Evolutionary conservation across 1,139 yeast species (phyloP).

Genomic region (Lodderomyces beijingensis): DNA sequence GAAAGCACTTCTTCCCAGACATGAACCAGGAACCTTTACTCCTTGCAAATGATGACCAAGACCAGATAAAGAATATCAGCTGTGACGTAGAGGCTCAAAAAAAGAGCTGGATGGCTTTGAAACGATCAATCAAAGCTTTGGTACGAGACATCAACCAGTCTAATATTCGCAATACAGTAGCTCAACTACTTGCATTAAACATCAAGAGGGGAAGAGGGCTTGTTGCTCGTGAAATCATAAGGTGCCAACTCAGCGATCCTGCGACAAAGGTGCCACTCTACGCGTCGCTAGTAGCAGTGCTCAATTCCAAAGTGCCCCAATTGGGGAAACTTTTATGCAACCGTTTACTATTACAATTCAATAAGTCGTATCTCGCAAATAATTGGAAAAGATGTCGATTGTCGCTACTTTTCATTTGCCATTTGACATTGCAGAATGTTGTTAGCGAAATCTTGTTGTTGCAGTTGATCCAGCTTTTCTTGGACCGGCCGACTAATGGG

Average conservation of each 20-base stretch:
- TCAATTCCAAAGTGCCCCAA: slow-evolving; percentile 67
- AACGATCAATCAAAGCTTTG: background rate
- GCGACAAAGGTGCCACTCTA: slow-evolving; percentile 41
- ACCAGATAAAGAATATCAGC: too few relatives aligned
- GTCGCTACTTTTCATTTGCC: slow-evolving; percentile 51
- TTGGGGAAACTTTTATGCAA: slow-evolving; percentile 57
- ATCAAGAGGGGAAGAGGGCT: slow-evolving; percentile 59
- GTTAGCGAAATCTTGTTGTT: slow-evolving; percentile 59
- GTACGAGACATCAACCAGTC: slow-evolving; percentile 24
- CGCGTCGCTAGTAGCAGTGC: slow-evolving; percentile 54
- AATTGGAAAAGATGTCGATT: slow-evolving; percentile 42
- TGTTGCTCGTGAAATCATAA: slow-evolving; percentile 53
- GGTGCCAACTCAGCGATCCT: slow-evolving; percentile 43
- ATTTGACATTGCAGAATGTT: slow-evolving; percentile 62
- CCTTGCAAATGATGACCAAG: too few relatives aligned
- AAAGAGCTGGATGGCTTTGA: too few relatives aligned
- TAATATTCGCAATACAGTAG: slow-evolving; percentile 46
- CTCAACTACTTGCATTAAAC: slow-evolving; percentile 51
- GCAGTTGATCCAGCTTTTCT: slow-evolving; percentile 58
- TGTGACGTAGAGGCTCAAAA: too few relatives aligned
- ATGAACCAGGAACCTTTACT: too few relatives aligned
- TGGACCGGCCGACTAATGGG: slow-evolving; percentile 51
- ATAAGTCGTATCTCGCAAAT: slow-evolving; percentile 48
- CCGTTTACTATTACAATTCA: slow-evolving; percentile 58
- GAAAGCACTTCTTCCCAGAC: too few relatives aligned